A percentile compares a stretch with the other conserved stretches of the same genome.
Conservation (phyloP, 306 rosid species). For the Astragalus glycyphyllos region DNA sequence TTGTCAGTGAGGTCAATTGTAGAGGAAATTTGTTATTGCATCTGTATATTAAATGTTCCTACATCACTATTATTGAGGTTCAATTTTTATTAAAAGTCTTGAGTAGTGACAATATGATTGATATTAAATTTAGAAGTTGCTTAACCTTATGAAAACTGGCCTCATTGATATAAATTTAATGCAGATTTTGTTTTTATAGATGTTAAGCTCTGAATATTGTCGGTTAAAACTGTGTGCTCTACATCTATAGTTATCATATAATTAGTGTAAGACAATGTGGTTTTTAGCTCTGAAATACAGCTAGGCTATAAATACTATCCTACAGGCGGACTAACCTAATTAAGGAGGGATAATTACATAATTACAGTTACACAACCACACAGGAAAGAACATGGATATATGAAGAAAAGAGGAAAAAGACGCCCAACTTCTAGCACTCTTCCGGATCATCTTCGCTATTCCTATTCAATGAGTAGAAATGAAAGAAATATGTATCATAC, state of each 20-base stretch:
- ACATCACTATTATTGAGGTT: not conserved
- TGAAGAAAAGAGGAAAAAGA: too few relatives aligned
- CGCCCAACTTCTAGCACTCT: too few relatives aligned
- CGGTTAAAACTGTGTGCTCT: too few relatives aligned
- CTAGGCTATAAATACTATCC: too few relatives aligned
- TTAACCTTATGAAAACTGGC: slow-evolving; percentile 18
- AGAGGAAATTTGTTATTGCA: slow-evolving; percentile 23
- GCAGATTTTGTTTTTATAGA: slow-evolving; percentile 7
- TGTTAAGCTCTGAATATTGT: not conserved
- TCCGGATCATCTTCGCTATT: not conserved
- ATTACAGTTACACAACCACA: too few relatives aligned
- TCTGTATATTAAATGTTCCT: not conserved
- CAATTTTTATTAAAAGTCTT: slow-evolving; percentile 12
- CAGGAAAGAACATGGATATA: too few relatives aligned
- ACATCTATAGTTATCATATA: too few relatives aligned
- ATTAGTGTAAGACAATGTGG: too few relatives aligned
- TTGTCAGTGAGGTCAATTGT: slow-evolving; percentile 19
- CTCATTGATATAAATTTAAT: not conserved
- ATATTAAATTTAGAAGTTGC: slow-evolving; percentile 11
- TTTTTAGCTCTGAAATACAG: too few relatives aligned
- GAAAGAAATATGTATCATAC: not conserved
- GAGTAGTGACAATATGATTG: slow-evolving; percentile 11
- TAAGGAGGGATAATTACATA: too few relatives aligned
- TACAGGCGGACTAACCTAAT: too few relatives aligned
- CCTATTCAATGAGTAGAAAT: not conserved